phyloP scores from a whole-genome alignment of 164 flowering plant genomes.

The Berberis vulgaris region DNA sequence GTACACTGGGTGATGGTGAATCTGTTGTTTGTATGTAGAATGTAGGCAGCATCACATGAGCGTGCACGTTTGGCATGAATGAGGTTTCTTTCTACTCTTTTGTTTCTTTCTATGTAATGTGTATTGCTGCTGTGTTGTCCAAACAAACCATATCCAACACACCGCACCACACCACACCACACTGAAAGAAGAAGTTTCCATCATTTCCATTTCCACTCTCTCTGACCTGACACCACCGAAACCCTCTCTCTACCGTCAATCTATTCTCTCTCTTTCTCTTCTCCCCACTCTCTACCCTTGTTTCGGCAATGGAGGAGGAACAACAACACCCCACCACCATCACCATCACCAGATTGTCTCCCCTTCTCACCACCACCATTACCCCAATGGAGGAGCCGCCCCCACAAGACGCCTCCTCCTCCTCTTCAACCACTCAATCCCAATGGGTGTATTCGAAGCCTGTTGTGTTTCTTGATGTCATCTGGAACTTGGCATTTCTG shows the following conservation, averaged over 20 bases:
- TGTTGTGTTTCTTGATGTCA: conserved; percentile 41
- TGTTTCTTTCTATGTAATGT: too few species aligned
- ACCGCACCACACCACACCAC: neutral
- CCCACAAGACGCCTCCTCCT: neutral
- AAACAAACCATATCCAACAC: too few species aligned
- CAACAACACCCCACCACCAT: too few species aligned
- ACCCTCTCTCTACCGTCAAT: neutral
- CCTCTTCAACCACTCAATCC: conserved; percentile 8
- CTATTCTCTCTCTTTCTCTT: neutral
- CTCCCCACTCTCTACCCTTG: conserved; percentile 1
- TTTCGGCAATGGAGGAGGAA: neutral
- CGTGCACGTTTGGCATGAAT: too few species aligned
- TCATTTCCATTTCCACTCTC: neutral
- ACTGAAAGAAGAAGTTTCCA: neutral
- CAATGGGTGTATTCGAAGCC: conserved; percentile 29
- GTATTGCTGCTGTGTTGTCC: too few species aligned
- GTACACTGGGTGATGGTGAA: too few species aligned
- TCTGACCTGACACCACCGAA: neutral
- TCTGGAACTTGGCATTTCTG: conserved; percentile 64
- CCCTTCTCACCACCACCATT: too few species aligned
- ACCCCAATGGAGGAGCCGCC: too few species aligned
- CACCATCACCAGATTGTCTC: too few species aligned
- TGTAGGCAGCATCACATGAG: too few species aligned
- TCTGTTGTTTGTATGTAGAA: too few species aligned
- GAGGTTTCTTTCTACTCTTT: too few species aligned